Base-by-base conservation (phyloP, 208 protist species). In the Paratrypanosoma confusum region DNA sequence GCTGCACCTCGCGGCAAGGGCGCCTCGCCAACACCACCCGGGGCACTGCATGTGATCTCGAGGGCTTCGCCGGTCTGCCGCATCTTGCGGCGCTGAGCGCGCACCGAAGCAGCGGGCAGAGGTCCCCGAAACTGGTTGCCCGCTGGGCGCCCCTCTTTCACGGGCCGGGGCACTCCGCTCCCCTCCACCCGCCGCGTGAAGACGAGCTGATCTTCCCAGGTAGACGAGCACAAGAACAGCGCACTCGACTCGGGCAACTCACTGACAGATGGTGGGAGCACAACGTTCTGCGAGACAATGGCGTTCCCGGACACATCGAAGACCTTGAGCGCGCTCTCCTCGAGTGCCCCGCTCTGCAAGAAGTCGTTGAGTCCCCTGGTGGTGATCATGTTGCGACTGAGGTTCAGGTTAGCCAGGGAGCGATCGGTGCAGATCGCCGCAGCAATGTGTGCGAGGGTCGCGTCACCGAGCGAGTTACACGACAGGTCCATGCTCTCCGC, bases 301-400 rank as follows among this genome's bases (percentile, higher is more conserved):
- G 27, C 21, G 40, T 75, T 86, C 50, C 46, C 61, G 43, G 65
- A 75, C 32, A 86, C 36, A 41, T 86, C 72, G 21, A 86, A 20
- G 22, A 65, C 40, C 39, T 80, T 57, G 13, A 86, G 41, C 16
- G 43, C 65, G 32, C 65, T 81, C 3, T 46, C 32, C 55, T 72
- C 65, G 22, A 81, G 49, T 24, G 58, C 57, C 10, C 61, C 50
- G 8, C 48, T 58, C 25, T 47, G 32, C 7, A 73, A 29, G 23
- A 84, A 55, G 27, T 41, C 35, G 17, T 26, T 39, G 7, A 67
- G 36, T n/a, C 66, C 69, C 23, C 14, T 34, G 10, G 40, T 50
- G 1, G 66, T 66, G 27, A 75, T 47, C 14, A 39, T 33, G 42
- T 72, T 84, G 23, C 56, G 62, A 57, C 65, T 72, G 10, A 84